Percentiles rank a stretch among this genome's conserved stretches.
Evolutionary conservation across 495 filamentous ascomycete genomes (phyloP).

Genomic region (Hyaloscypha bicolor): DNA sequence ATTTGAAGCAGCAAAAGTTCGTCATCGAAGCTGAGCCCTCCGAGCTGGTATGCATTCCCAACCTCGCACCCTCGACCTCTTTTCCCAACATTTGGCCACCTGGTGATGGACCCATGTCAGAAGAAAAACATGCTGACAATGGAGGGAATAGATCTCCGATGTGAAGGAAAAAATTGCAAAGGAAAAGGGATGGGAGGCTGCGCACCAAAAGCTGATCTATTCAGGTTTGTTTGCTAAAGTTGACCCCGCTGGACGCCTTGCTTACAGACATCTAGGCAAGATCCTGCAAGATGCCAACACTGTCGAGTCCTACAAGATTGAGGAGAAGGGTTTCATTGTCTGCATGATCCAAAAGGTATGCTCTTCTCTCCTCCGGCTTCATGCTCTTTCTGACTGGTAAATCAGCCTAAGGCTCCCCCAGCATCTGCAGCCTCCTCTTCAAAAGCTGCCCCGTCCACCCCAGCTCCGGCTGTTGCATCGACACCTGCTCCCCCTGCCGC

Average conservation of each 20-base stretch:
- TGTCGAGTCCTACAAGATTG: slow-evolving; percentile 93
- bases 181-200: slow-evolving; percentile 89
- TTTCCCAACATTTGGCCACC: slow-evolving; percentile 14
- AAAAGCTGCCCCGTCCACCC: slow-evolving; percentile 75
- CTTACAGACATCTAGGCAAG: slow-evolving; percentile 66
- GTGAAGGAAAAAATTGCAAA: slow-evolving; percentile 87
- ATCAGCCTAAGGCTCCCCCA: slow-evolving; percentile 26
- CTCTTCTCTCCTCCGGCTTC: background rate
- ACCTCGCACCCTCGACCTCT: slow-evolving; percentile 9
- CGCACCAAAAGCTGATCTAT: slow-evolving; percentile 93
- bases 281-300: slow-evolving; percentile 97
- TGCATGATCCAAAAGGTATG: slow-evolving; percentile 94
- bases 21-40: slow-evolving; percentile 89
- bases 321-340: slow-evolving; percentile 98
- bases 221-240: slow-evolving; percentile 66
- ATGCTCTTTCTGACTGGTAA: slow-evolving; percentile 28
- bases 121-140: slow-evolving; percentile 5
- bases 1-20: slow-evolving; percentile 98
- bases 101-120: slow-evolving; percentile 22
- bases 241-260: background rate
- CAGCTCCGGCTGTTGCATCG: slow-evolving; percentile 61
- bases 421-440: slow-evolving; percentile 24
- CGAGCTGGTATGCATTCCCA: slow-evolving; percentile 70
- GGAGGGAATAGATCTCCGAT: slow-evolving; percentile 66
- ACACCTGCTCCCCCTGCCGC: slow-evolving; percentile 64